Evolutionary conservation across 495 filamentous ascomycete genomes (phyloP), one percentile per base, ranked within the genome.

Genomic region (Geopyxis carbonaria): DNA sequence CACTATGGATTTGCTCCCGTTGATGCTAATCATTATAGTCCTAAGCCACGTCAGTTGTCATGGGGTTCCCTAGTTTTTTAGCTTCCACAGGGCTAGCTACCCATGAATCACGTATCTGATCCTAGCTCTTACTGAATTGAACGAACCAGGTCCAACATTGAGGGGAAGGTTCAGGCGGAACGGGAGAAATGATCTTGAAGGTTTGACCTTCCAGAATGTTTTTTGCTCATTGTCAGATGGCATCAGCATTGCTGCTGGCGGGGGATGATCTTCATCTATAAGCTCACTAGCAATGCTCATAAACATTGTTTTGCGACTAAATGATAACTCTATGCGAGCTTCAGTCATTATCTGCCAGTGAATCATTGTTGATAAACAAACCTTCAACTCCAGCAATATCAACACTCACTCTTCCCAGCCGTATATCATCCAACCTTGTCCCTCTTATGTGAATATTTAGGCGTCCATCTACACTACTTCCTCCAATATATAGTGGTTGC

Each of bases 301-400:
- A 43, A 72, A 72, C n/a, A 64, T 48, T 3, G 51, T 39, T 44
- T 56, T 56, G n/a, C 44, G 32, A 20, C 41, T 45, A 40, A 55
- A 48, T 9, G 47, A 55, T 33, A 56, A 33, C 29, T 52, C 52
- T 56, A 24, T n/a, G n/a, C n/a, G n/a, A 9, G 57, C 14, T 59
- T 56, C 48, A 57, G 47, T 45, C 50, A 57, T 15, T 24, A 21
- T 8, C 14, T 21, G 20, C 18, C 13, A 3, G 13, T 22, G 4
- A 34, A 34, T 34, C 8, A 7, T 7, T 16, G 15, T 22, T 22
- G n/a, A 34, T 20, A 22, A 56, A 23, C 45, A 59, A 48, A 48
- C 71, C 70, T 55, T 70, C 65, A 31, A 68, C 52, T 0, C 70
- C 70, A 31, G 70, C 38, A 13, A 73, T 48, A 46, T 64, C 67